Percentiles rank a stretch among this genome's conserved stretches.
These are phyloP conservation scores for Agroathelia rolfsii DNA, from an alignment of 1,284 basidiomycete species.

Conservation along the genomic window DNA sequence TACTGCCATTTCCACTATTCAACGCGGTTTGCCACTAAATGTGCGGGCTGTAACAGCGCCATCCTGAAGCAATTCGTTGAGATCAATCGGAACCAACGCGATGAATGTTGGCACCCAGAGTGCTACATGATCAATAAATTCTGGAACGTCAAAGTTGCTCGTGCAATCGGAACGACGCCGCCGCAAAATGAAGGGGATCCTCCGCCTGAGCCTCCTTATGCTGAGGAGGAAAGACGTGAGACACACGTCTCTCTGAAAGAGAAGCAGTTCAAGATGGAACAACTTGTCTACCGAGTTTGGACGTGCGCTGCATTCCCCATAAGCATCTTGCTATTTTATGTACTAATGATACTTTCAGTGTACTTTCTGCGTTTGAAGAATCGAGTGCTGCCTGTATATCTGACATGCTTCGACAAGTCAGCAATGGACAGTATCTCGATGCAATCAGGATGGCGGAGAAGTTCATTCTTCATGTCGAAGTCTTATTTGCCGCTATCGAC, in stretches of 20 bases:
- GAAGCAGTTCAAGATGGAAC: slow-evolving; percentile 92
- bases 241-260: slow-evolving; percentile 80
- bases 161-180: slow-evolving; percentile 50
- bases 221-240: slow-evolving; percentile 74
- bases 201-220: slow-evolving; percentile 39
- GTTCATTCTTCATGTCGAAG: slow-evolving; percentile 98
- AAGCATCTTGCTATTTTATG: slow-evolving; percentile 8
- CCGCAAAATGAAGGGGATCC: slow-evolving; percentile 42
- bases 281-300: slow-evolving; percentile 98
- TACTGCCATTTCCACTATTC: slow-evolving; percentile 99
- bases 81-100: slow-evolving; percentile 95
- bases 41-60: slow-evolving; percentile 95
- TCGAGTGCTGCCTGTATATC: slow-evolving; percentile 99
- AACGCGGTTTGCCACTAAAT: slow-evolving; percentile 96
- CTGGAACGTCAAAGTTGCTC: slow-evolving; percentile 97
- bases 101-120: slow-evolving; percentile 99
- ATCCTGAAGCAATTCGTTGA: slow-evolving; percentile 99
- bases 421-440: slow-evolving; percentile 91
- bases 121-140: slow-evolving; percentile 99
- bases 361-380: slow-evolving; percentile 96
- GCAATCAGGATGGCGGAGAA: slow-evolving; percentile 97
- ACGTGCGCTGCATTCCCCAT: slow-evolving; percentile 47
- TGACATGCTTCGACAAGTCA: slow-evolving; percentile 97
- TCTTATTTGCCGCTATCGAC: slow-evolving; percentile 94
- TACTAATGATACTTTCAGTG: slow-evolving; percentile 38